Conservation (phyloP, 83 land plant genomes). For the Picea abies region DNA sequence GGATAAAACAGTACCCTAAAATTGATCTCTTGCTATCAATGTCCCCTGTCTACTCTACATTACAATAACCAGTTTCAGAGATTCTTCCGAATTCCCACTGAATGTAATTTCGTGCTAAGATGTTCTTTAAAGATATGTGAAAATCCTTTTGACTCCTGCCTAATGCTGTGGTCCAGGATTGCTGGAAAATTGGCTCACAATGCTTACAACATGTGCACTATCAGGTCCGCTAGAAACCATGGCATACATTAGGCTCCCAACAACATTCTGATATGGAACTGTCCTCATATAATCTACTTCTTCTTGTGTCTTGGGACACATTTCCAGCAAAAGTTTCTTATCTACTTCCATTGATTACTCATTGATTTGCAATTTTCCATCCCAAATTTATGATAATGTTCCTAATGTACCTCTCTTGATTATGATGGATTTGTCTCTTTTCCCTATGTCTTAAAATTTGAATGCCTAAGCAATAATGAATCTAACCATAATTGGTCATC, state of each 20-base stretch:
- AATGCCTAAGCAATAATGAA: background rate
- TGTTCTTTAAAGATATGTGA: background rate
- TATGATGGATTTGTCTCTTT: background rate
- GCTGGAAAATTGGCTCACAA: background rate
- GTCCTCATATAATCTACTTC: background rate
- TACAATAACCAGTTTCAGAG: background rate
- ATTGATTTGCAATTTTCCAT: background rate
- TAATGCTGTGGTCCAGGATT: background rate
- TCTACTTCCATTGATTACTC: background rate
- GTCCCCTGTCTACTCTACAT: slow-evolving; percentile 10
- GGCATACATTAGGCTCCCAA: background rate
- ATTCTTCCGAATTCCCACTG: background rate
- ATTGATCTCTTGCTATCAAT: background rate
- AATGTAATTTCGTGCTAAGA: background rate
- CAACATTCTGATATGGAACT: background rate
- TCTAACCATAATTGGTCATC: background rate
- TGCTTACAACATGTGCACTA: background rate
- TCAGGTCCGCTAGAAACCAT: background rate
- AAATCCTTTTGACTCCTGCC: background rate
- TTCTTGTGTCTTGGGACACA: background rate
- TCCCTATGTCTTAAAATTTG: background rate
- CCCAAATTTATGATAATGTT: background rate
- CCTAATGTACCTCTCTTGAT: background rate
- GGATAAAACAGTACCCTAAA: background rate
- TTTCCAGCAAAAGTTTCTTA: background rate